Evolutionary conservation across 768 basidiomycete genomes (phyloP).

Genomic region (Krasilnikovozyma curviuscula): DNA sequence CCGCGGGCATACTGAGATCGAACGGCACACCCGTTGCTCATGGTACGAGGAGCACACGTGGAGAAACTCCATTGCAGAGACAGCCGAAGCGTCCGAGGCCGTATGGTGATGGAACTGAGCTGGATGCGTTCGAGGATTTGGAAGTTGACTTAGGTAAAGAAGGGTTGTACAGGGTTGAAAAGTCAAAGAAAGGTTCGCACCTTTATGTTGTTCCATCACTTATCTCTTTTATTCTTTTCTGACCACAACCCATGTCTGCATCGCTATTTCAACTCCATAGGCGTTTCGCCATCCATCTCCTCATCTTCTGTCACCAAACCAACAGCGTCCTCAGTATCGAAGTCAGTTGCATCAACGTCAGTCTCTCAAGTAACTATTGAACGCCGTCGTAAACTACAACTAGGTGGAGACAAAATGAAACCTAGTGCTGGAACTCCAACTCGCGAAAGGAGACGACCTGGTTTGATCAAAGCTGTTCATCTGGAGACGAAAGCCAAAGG

Average conservation of each 20-base stretch:
- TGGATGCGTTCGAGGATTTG: constrained; percentile 73
- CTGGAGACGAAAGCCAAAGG: background rate
- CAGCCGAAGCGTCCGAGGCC: constrained; percentile 13
- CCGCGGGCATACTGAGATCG: too few relatives aligned
- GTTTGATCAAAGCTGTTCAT: constrained; percentile 1
- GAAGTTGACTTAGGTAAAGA: constrained; percentile 66
- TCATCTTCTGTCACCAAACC: background rate
- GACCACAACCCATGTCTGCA: background rate
- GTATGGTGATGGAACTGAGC: constrained; percentile 50
- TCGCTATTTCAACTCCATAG: background rate
- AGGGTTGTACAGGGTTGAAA: constrained; percentile 1
- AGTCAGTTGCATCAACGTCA: too few relatives aligned
- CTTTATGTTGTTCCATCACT: background rate
- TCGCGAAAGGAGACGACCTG: background rate
- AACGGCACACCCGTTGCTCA: too few relatives aligned
- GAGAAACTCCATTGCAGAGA: constrained; percentile 10
- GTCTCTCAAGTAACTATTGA: too few relatives aligned
- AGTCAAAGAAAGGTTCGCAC: background rate
- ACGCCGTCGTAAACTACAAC: too few relatives aligned
- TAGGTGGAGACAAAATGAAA: too few relatives aligned
- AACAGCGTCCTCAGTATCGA: constrained; percentile 1
- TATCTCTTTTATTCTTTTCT: background rate
- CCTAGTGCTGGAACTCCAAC: background rate
- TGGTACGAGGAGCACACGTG: background rate
- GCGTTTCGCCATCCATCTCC: background rate